These are phyloP conservation scores for Ceratobasidium sp. DNA, from an alignment of 1,284 basidiomycete genomes.

Conservation along the genomic window DNA sequence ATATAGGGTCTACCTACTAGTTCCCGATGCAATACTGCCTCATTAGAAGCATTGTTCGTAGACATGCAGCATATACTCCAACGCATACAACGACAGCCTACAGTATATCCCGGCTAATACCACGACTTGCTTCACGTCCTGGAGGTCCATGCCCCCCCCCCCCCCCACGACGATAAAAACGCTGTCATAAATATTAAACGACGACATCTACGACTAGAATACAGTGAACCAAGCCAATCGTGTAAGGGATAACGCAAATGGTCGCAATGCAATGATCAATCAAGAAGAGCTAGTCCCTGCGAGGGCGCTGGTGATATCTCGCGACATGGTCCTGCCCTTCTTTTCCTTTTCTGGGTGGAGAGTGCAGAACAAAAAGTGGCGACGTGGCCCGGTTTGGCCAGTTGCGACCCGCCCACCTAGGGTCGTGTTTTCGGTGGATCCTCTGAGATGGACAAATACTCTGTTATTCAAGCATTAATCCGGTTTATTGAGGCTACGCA, in stretches of 20 bases:
- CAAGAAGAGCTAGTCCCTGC: constrained; percentile 32
- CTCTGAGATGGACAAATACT: constrained; percentile 61
- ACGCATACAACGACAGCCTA: neutral
- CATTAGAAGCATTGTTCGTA: too few species aligned
- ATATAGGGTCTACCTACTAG: neutral
- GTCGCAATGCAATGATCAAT: neutral
- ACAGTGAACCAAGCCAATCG: neutral
- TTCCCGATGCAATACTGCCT: neutral
- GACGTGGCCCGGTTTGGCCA: constrained; percentile 71
- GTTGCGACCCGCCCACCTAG: constrained; percentile 36
- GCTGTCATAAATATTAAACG: constrained; percentile 4
- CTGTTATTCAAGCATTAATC: constrained; percentile 57
- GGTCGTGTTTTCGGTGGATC: constrained; percentile 21
- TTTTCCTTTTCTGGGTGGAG: constrained; percentile 59
- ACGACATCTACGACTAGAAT: neutral
- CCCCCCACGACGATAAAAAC: neutral
- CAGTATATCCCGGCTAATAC: neutral
- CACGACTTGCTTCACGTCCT: neutral
- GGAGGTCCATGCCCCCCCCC: neutral
- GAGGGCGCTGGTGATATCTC: constrained; percentile 44
- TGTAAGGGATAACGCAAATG: neutral
- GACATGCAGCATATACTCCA: neutral
- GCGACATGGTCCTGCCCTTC: constrained; percentile 41
- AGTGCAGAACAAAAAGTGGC: constrained; percentile 83
- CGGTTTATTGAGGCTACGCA: constrained; percentile 71